Conservation (phyloP, 2,329 filamentous ascomycete genomes). For the Chlorencoelia australis region DNA sequence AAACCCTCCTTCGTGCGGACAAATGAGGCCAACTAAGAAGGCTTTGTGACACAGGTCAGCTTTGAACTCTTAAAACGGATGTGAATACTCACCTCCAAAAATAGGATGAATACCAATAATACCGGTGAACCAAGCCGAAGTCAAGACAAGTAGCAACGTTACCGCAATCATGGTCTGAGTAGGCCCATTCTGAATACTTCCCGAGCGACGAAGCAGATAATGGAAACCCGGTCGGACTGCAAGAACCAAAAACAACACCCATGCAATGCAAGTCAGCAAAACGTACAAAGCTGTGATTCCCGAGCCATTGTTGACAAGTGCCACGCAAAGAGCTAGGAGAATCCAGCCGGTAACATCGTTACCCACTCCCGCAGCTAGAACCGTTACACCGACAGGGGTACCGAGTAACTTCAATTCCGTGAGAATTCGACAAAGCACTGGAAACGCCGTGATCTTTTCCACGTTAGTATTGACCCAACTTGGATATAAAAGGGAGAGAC, state of each 20-base stretch:
- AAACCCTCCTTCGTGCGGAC: conserved; percentile 82
- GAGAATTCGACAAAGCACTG: conserved; percentile 86
- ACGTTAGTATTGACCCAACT: background rate
- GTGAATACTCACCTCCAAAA: conserved; percentile 47
- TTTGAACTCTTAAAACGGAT: background rate
- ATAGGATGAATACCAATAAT: conserved; percentile 92
- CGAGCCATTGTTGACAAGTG: conserved; percentile 77
- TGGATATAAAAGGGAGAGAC: background rate
- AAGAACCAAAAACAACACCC: conserved; percentile 64
- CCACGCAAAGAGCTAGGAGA: conserved; percentile 82
- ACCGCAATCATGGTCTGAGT: conserved; percentile 76
- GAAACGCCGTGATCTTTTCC: conserved; percentile 67
- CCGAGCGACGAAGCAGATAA: conserved; percentile 61
- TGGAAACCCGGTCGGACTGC: conserved; percentile 64
- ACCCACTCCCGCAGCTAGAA: conserved; percentile 80
- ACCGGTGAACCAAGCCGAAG: conserved; percentile 76
- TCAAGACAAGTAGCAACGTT: conserved; percentile 68
- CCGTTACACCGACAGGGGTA: conserved; percentile 78
- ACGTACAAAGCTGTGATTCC: conserved; percentile 81
- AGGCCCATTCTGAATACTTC: conserved; percentile 77
- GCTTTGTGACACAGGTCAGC: conserved; percentile 31
- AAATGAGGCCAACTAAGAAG: conserved; percentile 81
- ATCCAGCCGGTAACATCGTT: conserved; percentile 93
- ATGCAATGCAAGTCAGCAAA: conserved; percentile 65
- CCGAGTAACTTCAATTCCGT: conserved; percentile 79